Evolutionary conservation across 2,329 filamentous ascomycete genomes (phyloP), one percentile per base, ranked within the genome.

Genomic region (Colletotrichum lentis): DNA sequence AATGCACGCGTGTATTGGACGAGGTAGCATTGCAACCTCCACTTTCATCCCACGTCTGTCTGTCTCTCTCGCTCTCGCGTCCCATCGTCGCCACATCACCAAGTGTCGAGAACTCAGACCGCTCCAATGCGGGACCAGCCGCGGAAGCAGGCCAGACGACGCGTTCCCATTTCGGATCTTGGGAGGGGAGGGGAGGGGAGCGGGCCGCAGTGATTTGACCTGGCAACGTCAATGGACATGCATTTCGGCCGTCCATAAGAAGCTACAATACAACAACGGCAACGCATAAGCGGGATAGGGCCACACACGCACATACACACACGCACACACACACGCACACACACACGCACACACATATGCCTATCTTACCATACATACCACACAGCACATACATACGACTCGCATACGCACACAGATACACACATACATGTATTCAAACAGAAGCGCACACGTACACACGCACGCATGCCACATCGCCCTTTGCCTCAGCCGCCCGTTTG

Each of bases 11-110:
- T 49, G 24, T 60, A 56, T 61, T 62, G 62, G 66, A 56, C 62
- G 55, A 69, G 39, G 66, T 61, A 57, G 62, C 55, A 65, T 56
- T 56, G 66, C 62, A 69, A 44, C 35, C 62, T 44, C 41, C 27
- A n/a, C 37, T 64, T 24, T 24, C 20, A 16, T 54, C 61, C 39
- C 44, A 14, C n/a, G 10, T 52, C 49, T 37, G 16, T 54, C n/a
- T 31, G 3, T 27, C 27, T 31, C 8, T 31, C 31, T 10, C 7
- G 2, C 31, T 35, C 31, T 35, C 31, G 31, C 31, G 14, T 22
- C 37, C 16, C 41, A 24, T 54, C 31, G 31, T 52, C 27, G 27
- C 31, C 57, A 27, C 20, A 5, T 20, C 35, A n/a, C 31, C 35
- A 31, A 60, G 31, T 12, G 31, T 43, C 24, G 47, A 54, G 18